A percentile compares a stretch with the other conserved stretches of the same genome.
These are phyloP conservation scores for Neophaeococcomyces mojaviensis DNA, from an alignment of 2,329 filamentous ascomycete species.

Conservation along the genomic window DNA sequence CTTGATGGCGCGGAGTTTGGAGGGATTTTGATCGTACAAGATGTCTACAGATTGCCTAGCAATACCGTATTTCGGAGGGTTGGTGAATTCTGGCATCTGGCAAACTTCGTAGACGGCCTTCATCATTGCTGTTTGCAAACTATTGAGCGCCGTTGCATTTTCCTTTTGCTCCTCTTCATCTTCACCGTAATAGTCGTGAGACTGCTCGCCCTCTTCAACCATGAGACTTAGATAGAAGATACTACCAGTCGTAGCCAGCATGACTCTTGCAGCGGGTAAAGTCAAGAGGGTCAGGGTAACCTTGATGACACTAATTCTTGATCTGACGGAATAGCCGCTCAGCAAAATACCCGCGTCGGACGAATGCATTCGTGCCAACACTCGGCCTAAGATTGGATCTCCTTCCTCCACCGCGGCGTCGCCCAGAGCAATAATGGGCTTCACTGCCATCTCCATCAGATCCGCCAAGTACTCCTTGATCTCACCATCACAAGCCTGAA, in stretches of 20 bases:
- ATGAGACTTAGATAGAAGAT: slow-evolving; percentile 10
- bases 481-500: slow-evolving; percentile 4
- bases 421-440: slow-evolving; percentile 13
- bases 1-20: background rate
- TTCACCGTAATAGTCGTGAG: slow-evolving; percentile 9
- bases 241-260: slow-evolving; percentile 8
- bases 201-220: slow-evolving; percentile 11
- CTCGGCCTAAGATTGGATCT: background rate
- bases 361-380: background rate
- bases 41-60: background rate
- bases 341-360: slow-evolving; percentile 1
- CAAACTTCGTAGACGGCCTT: slow-evolving; percentile 18
- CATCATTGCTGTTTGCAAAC: slow-evolving; percentile 16
- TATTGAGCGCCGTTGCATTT: background rate
- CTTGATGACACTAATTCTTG: slow-evolving; percentile 9
- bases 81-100: slow-evolving; percentile 11
- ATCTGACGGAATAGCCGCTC: slow-evolving; percentile 5
- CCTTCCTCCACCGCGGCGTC: slow-evolving; percentile 7
- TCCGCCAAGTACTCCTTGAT: slow-evolving; percentile 15
- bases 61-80: slow-evolving; percentile 5
- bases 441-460: slow-evolving; percentile 20
- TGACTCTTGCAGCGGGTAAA: slow-evolving; percentile 7
- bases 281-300: slow-evolving; percentile 11
- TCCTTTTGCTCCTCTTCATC: slow-evolving; percentile 8
- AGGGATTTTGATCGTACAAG: background rate